A percentile compares a stretch with the other conserved stretches of the same genome.
These are phyloP conservation scores for Candida golubevii DNA, from an alignment of 805 yeast species.

Conservation along the genomic window DNA sequence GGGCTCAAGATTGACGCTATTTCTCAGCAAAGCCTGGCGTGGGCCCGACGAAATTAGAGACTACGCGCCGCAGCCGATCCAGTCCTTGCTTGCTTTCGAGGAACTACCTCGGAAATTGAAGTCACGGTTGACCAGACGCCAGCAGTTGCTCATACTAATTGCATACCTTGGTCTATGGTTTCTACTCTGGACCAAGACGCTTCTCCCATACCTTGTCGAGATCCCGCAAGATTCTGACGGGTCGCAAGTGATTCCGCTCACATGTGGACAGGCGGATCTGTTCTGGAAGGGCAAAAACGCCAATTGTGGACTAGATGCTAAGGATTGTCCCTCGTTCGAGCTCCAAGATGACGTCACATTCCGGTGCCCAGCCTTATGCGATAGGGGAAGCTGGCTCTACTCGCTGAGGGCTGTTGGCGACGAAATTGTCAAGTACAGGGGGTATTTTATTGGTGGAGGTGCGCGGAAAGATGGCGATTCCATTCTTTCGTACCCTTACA, in stretches of 20 bases:
- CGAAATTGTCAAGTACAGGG: constrained; percentile 60
- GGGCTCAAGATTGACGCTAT: neutral
- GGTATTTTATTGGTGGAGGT: constrained; percentile 79
- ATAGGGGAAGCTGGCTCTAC: constrained; percentile 70
- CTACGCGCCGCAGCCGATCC: constrained; percentile 40
- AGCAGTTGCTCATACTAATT: constrained; percentile 27
- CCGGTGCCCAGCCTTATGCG: constrained; percentile 88
- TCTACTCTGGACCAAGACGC: constrained; percentile 30
- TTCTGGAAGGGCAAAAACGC: constrained; percentile 77
- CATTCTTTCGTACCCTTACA: constrained; percentile 54
- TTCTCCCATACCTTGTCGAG: constrained; percentile 44
- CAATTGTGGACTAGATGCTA: constrained; percentile 69
- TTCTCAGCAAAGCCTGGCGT: constrained; percentile 36
- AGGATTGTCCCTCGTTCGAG: constrained; percentile 47
- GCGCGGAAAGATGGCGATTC: constrained; percentile 16
- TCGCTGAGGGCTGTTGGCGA: constrained; percentile 73
- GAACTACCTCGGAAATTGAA: constrained; percentile 39
- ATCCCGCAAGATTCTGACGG: constrained; percentile 29
- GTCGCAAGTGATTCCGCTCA: constrained; percentile 36
- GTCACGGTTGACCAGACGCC: constrained; percentile 21
- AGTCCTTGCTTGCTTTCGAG: constrained; percentile 32
- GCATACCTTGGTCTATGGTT: constrained; percentile 48
- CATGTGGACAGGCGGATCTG: constrained; percentile 43
- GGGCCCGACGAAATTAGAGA: constrained; percentile 53
- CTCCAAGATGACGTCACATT: constrained; percentile 45